phyloP scores from a whole-genome alignment of 1,284 basidiomycete species.

The Papiliotrema laurentii region DNA sequence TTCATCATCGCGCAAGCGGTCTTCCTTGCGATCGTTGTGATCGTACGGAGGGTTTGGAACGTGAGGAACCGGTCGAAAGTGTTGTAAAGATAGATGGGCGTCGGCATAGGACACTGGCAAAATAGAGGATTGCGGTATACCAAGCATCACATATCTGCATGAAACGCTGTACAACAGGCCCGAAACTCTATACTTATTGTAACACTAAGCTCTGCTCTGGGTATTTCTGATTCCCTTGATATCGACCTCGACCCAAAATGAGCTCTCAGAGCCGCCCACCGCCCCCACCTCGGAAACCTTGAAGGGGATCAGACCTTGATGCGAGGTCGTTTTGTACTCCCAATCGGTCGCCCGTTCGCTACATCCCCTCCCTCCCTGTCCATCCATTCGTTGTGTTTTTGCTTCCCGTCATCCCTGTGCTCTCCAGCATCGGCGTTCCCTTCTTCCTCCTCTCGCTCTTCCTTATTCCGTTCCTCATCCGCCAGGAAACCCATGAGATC shows the following conservation, averaged over 20 bases:
- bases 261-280: no score
- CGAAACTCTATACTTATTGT: no score
- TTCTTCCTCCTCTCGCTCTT: slow-evolving; percentile 66
- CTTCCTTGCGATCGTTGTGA: neutral
- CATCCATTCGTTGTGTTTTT: slow-evolving; percentile 5
- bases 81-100: neutral
- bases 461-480: slow-evolving; percentile 66
- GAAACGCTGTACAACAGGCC: no score
- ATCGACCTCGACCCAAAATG: no score
- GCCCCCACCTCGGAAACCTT: no score
- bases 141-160: neutral
- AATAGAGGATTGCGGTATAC: neutral
- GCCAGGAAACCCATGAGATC: slow-evolving; percentile 75
- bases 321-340: no score
- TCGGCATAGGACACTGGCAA: no score
- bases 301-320: no score
- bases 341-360: slow-evolving; percentile 1
- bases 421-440: slow-evolving; percentile 61
- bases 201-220: no score
- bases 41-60: neutral
- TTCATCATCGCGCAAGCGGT: slow-evolving; percentile 1
- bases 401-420: slow-evolving; percentile 21
- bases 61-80: neutral
- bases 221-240: no score
- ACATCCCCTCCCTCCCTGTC: neutral